Conservation (phyloP, 2,329 filamentous ascomycete species). For the Didymella keratinophila region DNA sequence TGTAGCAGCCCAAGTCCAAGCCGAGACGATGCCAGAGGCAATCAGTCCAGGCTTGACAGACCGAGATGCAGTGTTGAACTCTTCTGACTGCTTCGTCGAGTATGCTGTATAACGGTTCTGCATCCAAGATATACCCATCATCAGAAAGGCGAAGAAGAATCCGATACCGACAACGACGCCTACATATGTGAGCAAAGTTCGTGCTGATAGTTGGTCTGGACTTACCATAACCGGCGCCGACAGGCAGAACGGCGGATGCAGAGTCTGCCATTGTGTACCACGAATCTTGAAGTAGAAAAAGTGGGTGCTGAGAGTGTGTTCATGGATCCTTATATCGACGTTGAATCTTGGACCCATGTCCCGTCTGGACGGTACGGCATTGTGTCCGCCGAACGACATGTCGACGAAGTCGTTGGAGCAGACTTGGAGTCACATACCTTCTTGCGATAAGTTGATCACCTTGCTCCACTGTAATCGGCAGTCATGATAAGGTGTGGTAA, state of each 20-base stretch:
- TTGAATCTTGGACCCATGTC: not conserved
- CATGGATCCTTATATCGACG: conserved; percentile 4
- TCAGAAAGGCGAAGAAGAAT: conserved; percentile 47
- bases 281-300: no score
- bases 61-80: conserved; percentile 58
- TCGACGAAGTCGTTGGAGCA: not conserved
- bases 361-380: not conserved
- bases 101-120: conserved; percentile 46
- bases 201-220: not conserved
- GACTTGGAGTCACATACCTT: conserved; percentile 11
- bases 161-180: conserved; percentile 59
- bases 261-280: conserved; percentile 9
- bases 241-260: conserved; percentile 20
- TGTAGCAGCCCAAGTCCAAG: conserved; percentile 61
- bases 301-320: no score
- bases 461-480: conserved; percentile 5
- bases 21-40: conserved; percentile 57
- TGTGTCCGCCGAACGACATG: not conserved
- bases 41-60: conserved; percentile 57
- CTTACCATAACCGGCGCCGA: conserved; percentile 59
- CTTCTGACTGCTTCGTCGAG: conserved; percentile 55
- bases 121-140: conserved; percentile 50
- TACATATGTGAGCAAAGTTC: conserved; percentile 9
- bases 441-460: conserved; percentile 8
- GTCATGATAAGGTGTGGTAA: conserved; percentile 14